Evolutionary conservation across 2,329 filamentous ascomycete genomes (phyloP), one percentile per base, ranked within the genome.

Genomic region (Pseudogymnoascus sp.): DNA sequence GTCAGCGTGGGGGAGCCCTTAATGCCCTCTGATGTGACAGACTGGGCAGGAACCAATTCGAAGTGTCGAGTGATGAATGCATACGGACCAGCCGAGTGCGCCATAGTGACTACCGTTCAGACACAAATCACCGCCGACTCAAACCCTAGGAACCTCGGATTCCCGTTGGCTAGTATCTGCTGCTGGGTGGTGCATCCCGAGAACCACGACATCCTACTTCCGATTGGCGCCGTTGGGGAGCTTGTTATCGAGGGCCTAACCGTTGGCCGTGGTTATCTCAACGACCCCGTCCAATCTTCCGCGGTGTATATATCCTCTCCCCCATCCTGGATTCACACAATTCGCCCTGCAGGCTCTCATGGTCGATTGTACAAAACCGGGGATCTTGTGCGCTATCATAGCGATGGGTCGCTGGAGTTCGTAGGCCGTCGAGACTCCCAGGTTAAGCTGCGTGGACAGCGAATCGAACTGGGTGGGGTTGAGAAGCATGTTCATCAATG

Each of bases 1-100:
- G 36, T 96, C 90, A 0, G 96, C 93, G 68, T 91, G 90, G 6
- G 92, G 94, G 74, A 96, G 93, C 91, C 81, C 94, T 41, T 94
- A 86, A 9, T 79, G 80, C 44, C 81, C 82, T 76, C 82, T 21
- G 71, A 75, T 62, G 67, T 77, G 59, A 67, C 69, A 5, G 73
- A 66, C 4, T 79, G 77, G 77, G 70, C 73, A 10, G 35, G 64
- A 61, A 21, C 9, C 38, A 41, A 41, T 21, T 7, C 38, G 7
- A 38, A 68, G 21, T 71, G 69, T 63, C 70, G 74, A 9, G 68
- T 78, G 38, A 63, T 76, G 60, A 77, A 78, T 68, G 73, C 70
- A 0, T 96, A 96, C 70, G 92, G 92, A 0, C 92, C 92, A 1
- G 95, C 91, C 0, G 91, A 96, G 75, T 90, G 38, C 59, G 63